Evolutionary conservation across 2,329 filamentous ascomycete species (phyloP), one percentile per base, ranked within the genome.

Genomic region (Sporothrix euskadiensis): DNA sequence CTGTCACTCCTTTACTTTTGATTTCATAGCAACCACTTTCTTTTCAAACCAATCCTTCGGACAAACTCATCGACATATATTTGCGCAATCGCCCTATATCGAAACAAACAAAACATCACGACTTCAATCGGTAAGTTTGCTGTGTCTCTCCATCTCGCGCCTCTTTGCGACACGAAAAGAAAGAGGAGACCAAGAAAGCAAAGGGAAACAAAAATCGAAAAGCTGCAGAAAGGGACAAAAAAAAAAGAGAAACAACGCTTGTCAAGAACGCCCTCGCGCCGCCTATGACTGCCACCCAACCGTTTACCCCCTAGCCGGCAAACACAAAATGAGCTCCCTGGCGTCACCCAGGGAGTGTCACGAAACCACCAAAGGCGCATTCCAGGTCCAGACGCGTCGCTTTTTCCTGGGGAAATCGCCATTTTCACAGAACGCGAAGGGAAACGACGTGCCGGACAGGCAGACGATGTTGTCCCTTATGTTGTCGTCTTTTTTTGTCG

Each of bases 1-100:
- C 70, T 54, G 72, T 44, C 73, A 71, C 44, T 73, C 72, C 44
- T 73, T 73, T 57, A 19, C 35, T 57, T 44, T 52, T 52, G 52
- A 56, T 59, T 70, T 56, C 22, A 22, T 35, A 69, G 41, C 66
- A 69, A 22, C 26, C 59, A 71, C 49, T 65, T 63, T 72, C 49
- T 73, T 44, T 56, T 71, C 52, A n/a, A 59, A 69, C 32, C 49
- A 14, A 39, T 65, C 56, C 39, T 63, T 71, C 69, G 69, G 66
- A 69, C 66, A 69, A 26, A 22, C 30, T 32, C 16, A 44, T 9
- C 14, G 19, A 66, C 47, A 35, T 57, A 70, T 70, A 47, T 70
- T 66, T 22, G 61, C 52, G 47, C 66, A 52, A 39, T 19, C 30
- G 47, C 47, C 44, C 12, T 54, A 41, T 56, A 56, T 56, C 66